Conservation (phyloP, 2,329 filamentous ascomycete species). For the Ascochyta viciae-villosae region DNA sequence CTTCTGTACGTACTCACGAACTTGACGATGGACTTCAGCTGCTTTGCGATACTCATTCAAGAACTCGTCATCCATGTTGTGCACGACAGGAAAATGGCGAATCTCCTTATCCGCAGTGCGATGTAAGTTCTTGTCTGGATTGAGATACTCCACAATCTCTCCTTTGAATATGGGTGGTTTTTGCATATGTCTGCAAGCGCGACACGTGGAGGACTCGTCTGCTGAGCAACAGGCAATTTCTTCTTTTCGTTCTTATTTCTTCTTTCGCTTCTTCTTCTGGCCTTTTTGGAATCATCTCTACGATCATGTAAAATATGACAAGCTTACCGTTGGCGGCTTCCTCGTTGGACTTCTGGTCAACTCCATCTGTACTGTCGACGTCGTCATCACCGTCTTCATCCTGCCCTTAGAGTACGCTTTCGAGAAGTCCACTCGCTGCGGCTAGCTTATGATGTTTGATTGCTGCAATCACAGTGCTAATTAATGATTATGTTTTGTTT, state of each 20-base stretch:
- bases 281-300: slow-evolving; percentile 26
- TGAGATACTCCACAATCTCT: slow-evolving; percentile 75
- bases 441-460: slow-evolving; percentile 46
- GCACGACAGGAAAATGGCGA: slow-evolving; percentile 67
- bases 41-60: slow-evolving; percentile 80
- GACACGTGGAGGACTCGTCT: slow-evolving; percentile 77
- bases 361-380: slow-evolving; percentile 50
- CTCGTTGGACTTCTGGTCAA: slow-evolving; percentile 34
- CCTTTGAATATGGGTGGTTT: slow-evolving; percentile 72
- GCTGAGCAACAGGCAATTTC: slow-evolving; percentile 62
- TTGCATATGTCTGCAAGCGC: slow-evolving; percentile 74
- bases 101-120: slow-evolving; percentile 84
- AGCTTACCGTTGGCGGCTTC: slow-evolving; percentile 27
- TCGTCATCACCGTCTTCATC: slow-evolving; percentile 59
- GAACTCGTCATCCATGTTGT: slow-evolving; percentile 78
- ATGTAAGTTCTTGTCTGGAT: slow-evolving; percentile 72
- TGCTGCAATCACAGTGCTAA: slow-evolving; percentile 30
- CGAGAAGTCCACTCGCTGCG: slow-evolving; percentile 45
- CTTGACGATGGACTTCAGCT: slow-evolving; percentile 86
- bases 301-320: not conserved
- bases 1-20: slow-evolving; percentile 79
- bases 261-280: slow-evolving; percentile 75
- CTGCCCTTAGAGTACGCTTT: slow-evolving; percentile 51
- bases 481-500: slow-evolving; percentile 33
- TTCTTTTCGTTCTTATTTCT: slow-evolving; percentile 76